These are phyloP conservation scores for Cyberlindnera galapagoensis DNA, from an alignment of 805 yeast species.

Conservation along the genomic window DNA sequence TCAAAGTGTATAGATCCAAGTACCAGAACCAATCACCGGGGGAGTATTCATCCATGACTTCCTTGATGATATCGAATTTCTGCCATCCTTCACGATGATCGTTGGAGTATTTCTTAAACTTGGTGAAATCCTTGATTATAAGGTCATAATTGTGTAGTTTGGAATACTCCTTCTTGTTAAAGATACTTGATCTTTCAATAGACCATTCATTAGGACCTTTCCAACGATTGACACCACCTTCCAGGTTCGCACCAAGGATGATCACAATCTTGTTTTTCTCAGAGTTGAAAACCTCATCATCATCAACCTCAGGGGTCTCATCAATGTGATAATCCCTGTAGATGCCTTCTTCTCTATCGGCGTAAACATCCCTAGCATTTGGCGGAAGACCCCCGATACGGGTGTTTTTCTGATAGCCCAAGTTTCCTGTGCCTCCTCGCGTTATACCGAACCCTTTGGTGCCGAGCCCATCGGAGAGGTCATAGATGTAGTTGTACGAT, in stretches of 20 bases:
- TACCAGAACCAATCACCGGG: constrained; percentile 36
- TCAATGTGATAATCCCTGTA: constrained; percentile 14
- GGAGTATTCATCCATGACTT: constrained; percentile 28
- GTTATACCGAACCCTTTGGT: constrained; percentile 21
- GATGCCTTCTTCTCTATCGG: constrained; percentile 7
- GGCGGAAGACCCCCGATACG: constrained; percentile 24
- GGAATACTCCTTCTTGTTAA: constrained; percentile 44
- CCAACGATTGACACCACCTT: constrained; percentile 35
- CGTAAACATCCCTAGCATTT: constrained; percentile 10
- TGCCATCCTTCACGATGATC: constrained; percentile 44
- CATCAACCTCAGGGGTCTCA: constrained; percentile 1
- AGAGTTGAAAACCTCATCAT: constrained; percentile 5
- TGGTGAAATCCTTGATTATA: constrained; percentile 38
- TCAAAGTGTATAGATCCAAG: constrained; percentile 32
- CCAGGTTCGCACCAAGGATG: constrained; percentile 33
- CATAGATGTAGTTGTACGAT: constrained; percentile 11
- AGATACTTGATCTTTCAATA: constrained; percentile 40
- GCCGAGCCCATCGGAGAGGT: constrained; percentile 18
- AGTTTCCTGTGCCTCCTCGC: constrained; percentile 23
- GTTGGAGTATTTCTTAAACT: constrained; percentile 41
- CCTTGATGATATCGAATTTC: constrained; percentile 31
- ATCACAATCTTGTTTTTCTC: constrained; percentile 29
- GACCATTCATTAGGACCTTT: constrained; percentile 37
- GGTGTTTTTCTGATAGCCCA: constrained; percentile 16
- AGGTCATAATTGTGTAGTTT: constrained; percentile 42